Conservation (phyloP, 257 asterid species). For the Ballota nigra region DNA sequence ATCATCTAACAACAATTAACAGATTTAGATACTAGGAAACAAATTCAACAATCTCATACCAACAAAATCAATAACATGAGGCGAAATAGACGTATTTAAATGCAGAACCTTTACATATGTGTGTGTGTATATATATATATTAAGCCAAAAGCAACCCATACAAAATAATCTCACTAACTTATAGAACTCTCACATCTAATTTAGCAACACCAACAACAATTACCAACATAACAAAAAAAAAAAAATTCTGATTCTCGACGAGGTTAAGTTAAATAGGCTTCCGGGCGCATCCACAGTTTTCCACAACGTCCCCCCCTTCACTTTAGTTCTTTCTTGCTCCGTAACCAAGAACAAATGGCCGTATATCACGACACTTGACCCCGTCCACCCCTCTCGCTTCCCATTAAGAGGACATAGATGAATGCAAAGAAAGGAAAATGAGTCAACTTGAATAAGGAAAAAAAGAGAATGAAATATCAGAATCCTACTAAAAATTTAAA, state of each 20-base stretch:
- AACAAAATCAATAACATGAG: neutral
- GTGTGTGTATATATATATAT: conserved; percentile 4
- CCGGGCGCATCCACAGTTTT: conserved; percentile 76
- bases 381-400: conserved; percentile 99
- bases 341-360: conserved; percentile 80
- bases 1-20: neutral
- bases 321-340: conserved; percentile 85
- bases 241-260: conserved; percentile 43
- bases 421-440: too few relatives aligned
- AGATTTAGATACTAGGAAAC: neutral
- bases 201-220: conserved; percentile 16
- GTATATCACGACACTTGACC: conserved; percentile 77
- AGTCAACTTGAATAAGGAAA: too few relatives aligned
- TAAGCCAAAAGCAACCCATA: conserved; percentile 27
- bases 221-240: neutral
- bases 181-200: conserved; percentile 17
- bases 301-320: conserved; percentile 87
- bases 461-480: too few relatives aligned
- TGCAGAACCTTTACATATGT: conserved; percentile 15
- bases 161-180: conserved; percentile 22
- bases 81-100: neutral
- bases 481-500: too few relatives aligned
- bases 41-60: too few relatives aligned
- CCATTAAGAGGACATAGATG: too few relatives aligned
- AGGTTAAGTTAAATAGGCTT: conserved; percentile 55